These are phyloP conservation scores for Aspergillus conjunctus DNA, from an alignment of 495 filamentous ascomycete species.

Conservation along the genomic window DNA sequence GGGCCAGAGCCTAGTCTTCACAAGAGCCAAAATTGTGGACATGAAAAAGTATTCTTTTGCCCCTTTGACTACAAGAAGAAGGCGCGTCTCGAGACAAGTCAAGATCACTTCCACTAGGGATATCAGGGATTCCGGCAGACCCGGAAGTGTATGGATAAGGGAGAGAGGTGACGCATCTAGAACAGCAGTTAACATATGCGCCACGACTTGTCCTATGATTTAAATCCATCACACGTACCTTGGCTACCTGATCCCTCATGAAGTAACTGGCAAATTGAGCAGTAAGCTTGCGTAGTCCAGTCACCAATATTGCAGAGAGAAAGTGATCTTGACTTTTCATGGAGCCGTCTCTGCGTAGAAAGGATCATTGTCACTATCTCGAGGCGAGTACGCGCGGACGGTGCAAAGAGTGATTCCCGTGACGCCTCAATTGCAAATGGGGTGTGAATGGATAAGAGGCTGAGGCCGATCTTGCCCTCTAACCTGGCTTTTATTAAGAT, in stretches of 20 bases:
- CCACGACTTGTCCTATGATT: not conserved
- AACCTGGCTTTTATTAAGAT: conserved; percentile 37
- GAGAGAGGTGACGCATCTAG: conserved; percentile 22
- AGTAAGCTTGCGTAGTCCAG: conserved; percentile 44
- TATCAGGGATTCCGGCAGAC: conserved; percentile 40
- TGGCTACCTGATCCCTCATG: conserved; percentile 27
- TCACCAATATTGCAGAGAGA: conserved; percentile 44
- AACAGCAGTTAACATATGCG: conserved; percentile 6
- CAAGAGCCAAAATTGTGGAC: conserved; percentile 43
- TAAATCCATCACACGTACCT: conserved; percentile 7
- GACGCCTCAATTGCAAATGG: conserved; percentile 47
- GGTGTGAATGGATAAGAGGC: conserved; percentile 44
- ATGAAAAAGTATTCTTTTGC: conserved; percentile 51
- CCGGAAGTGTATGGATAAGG: conserved; percentile 37
- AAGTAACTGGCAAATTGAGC: conserved; percentile 43
- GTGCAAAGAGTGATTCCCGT: conserved; percentile 40
- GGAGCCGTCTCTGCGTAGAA: conserved; percentile 38
- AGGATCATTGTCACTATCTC: conserved; percentile 46
- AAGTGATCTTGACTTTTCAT: conserved; percentile 38
- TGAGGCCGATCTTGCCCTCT: conserved; percentile 42
- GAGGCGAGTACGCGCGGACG: conserved; percentile 42
- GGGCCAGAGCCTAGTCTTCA: conserved; percentile 44
- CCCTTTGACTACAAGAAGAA: conserved; percentile 43
- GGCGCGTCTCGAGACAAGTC: conserved; percentile 38
- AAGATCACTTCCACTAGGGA: conserved; percentile 41